A percentile compares a stretch with the other conserved stretches of the same genome.
These are phyloP conservation scores for Fragilariopsis cylindrus DNA, from an alignment of 108 stramenopile genomes.

Conservation along the genomic window DNA sequence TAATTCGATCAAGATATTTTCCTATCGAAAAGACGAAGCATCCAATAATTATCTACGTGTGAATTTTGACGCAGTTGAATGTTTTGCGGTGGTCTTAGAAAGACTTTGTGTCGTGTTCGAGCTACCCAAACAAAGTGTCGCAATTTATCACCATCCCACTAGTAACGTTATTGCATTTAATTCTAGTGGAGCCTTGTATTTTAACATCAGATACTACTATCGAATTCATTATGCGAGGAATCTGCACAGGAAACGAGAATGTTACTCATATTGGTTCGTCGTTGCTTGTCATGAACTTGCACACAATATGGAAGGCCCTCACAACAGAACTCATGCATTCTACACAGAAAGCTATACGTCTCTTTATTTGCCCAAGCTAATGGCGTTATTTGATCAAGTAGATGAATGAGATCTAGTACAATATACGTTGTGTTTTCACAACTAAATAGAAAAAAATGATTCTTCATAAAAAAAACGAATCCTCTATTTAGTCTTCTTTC, in stretches of 20 bases:
- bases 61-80: conserved; percentile 56
- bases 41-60: conserved; percentile 45
- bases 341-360: conserved; percentile 61
- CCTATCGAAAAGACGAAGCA: conserved; percentile 27
- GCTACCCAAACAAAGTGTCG: conserved; percentile 38
- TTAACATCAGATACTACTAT: conserved; percentile 73
- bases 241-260: conserved; percentile 29
- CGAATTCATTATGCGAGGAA: conserved; percentile 46
- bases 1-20: conserved; percentile 68
- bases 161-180: conserved; percentile 79
- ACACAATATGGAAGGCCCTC: conserved; percentile 65
- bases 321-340: conserved; percentile 71
- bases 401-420: too few species aligned
- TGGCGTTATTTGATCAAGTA: not conserved
- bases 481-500: too few species aligned
- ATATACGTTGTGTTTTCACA: too few species aligned
- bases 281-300: conserved; percentile 68
- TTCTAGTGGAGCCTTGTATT: conserved; percentile 61
- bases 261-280: conserved; percentile 77
- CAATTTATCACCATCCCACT: conserved; percentile 71
- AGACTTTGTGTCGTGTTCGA: conserved; percentile 49
- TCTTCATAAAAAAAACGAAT: too few species aligned
- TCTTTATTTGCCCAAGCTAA: conserved; percentile 49
- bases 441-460: too few species aligned
- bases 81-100: conserved; percentile 64